Evolutionary conservation across 306 rosid species (phyloP), one percentile per base, ranked within the genome.

Genomic region (Begonia peltatifolia): DNA sequence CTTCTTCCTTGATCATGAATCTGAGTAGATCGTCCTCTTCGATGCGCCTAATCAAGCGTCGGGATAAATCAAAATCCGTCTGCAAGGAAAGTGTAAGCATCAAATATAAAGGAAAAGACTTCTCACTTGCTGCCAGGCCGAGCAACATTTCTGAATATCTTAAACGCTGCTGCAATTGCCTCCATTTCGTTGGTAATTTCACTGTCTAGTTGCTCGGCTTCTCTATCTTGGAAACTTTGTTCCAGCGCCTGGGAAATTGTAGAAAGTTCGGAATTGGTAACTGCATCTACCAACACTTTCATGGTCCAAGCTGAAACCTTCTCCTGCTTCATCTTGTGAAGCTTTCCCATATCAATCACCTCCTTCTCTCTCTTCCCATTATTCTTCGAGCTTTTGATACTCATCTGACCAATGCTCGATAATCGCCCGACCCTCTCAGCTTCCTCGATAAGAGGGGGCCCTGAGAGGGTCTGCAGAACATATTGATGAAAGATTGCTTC

Each of bases 141-240:
- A 51, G 87, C 87, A n/a, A 90, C 81, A 56, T 86, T 90, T 57
- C 59, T 60, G 79, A 90, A 83, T 62, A 90, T 77, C 61, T 68
- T 47, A 68, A 67, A 73, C 61, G 94, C 95, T 2, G 95, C 93
- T 30, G 81, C 82, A 55, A 69, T 75, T 57, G 99, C 95, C 68
- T 90, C 93, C 95, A 83, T 83, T 88, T 83, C 99, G 71, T 68
- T 84, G 20, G 94, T 73, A 61, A 90, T 90, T 68, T 81, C 88
- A 63, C 73, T 64, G 58, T 81, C 95, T 12, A 64, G 62, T 61
- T 67, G 84, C 17, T 69, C 74, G 55, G 83, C 50, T 43, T 44
- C 74, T 42, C 25, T 78, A 35, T 60, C 71, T 56, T 71, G 68
- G 59, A 80, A 63, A 63, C 71, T 79, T 72, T 74, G 77, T 15